Evolutionary conservation across 805 yeast species (phyloP), one percentile per base, ranked within the genome.

Genomic region (Metschnikowia matae): DNA sequence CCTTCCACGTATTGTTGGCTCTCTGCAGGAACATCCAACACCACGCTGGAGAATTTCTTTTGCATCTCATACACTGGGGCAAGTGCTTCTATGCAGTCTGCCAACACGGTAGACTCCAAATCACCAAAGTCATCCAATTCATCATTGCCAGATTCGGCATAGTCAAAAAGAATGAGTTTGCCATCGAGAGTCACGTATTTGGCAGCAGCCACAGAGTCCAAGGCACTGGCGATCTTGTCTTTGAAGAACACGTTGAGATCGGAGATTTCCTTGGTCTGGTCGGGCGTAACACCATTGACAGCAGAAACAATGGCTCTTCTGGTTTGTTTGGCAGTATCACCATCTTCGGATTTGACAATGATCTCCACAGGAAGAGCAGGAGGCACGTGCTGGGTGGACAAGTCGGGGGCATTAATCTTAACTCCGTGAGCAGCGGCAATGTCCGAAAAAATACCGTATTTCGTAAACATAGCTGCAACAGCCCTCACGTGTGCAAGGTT

Each of bases 271-370:
- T 70, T 69, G 33, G 89, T 78, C 51, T 81, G 80, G 40, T 78
- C 73, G 34, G 97, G 96, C 7, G 89, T 73, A 49, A 85, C 76
- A 47, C 75, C 71, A 68, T 89, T 90, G 49, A 94, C 96, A 18
- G 77, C 68, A 34, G 81, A 75, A 51, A 94, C 89, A 51, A 94
- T 74, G 17, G 81, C 81, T 56, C 82, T 83, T 68, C 91, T 87
- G 35, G 89, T 87, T 13, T 65, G 60, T 63, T 84, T 83, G 54
- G 81, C 63, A 46, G 70, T 76, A 3, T 80, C 80, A 31, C 69
- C 76, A 47, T 75, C 79, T 40, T 70, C 63, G 31, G 58, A 49
- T 48, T 67, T 67, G 40, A 86, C 84, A 33, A 80, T 75, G 53
- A 92, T 80, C 56, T 83, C 86, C 55, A 88, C 75, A 8, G 76